Conservation (phyloP, 139 green algal genomes). For the Raphidocelis subcapitata region DNA sequence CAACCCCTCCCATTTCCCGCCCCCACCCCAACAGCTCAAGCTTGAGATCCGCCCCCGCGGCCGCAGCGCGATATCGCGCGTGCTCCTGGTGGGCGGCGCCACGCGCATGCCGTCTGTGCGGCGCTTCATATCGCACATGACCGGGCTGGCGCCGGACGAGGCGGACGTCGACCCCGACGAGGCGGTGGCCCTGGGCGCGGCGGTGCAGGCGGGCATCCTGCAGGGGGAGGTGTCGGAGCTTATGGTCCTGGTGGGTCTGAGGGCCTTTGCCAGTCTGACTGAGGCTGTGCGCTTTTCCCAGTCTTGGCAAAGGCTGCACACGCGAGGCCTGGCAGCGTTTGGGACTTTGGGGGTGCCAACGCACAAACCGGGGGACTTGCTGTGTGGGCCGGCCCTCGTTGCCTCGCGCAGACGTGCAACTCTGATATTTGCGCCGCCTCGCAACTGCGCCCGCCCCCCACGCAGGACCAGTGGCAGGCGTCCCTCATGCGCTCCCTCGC, state of each 20-base stretch:
- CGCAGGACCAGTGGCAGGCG: constrained; percentile 71
- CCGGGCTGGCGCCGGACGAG: constrained; percentile 56
- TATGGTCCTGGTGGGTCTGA: constrained; percentile 85
- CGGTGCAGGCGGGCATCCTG: constrained; percentile 79
- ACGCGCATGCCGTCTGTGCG: constrained; percentile 81
- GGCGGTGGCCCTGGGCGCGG: constrained; percentile 84
- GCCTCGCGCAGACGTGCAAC: too few relatives aligned
- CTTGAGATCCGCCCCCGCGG: constrained; percentile 63
- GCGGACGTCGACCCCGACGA: constrained; percentile 75
- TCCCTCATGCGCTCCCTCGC: constrained; percentile 81
- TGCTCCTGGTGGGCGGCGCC: constrained; percentile 87
- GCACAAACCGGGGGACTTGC: too few relatives aligned
- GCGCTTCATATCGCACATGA: constrained; percentile 86
- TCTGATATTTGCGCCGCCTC: too few relatives aligned
- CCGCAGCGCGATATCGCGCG: constrained; percentile 57
- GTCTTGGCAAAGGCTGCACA: too few relatives aligned
- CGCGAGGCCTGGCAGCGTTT: too few relatives aligned
- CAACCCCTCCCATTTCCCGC: background rate
- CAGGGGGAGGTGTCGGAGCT: constrained; percentile 74
- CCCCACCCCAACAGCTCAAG: constrained; percentile 34
- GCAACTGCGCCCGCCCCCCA: too few relatives aligned
- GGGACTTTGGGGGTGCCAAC: too few relatives aligned
- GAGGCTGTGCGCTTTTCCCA: too few relatives aligned
- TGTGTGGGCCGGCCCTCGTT: too few relatives aligned
- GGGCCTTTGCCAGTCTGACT: too few relatives aligned